A percentile compares a stretch with the other conserved stretches of the same genome.
These are phyloP conservation scores for Rickenella mellea DNA, from an alignment of 768 basidiomycete genomes.

Conservation along the genomic window DNA sequence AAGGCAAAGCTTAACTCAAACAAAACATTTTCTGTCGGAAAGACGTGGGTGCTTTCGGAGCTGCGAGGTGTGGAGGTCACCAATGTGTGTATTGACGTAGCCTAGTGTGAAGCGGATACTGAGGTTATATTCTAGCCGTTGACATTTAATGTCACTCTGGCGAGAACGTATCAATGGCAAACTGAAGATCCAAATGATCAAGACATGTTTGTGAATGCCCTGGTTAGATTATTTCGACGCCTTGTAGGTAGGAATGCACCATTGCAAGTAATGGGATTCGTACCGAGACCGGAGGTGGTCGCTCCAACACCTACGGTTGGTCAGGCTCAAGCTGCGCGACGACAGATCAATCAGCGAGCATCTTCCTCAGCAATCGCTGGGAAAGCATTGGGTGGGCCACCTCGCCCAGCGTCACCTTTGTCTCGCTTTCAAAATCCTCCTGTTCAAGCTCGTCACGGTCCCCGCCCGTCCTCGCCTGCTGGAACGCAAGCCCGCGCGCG, in stretches of 20 bases:
- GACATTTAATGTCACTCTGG: conserved; percentile 73
- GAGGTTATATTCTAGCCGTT: too few species aligned
- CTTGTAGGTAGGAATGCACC: too few species aligned
- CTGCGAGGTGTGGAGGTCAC: conserved; percentile 70
- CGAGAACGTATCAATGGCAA: conserved; percentile 86
- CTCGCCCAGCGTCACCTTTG: neutral
- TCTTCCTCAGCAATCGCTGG: too few species aligned
- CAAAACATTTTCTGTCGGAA: conserved; percentile 91
- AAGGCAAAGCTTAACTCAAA: conserved; percentile 96
- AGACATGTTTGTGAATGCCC: conserved; percentile 52
- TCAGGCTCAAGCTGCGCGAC: too few species aligned
- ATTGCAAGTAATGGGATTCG: too few species aligned
- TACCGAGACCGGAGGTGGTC: too few species aligned
- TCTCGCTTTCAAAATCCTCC: conserved; percentile 6
- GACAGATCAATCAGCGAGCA: too few species aligned
- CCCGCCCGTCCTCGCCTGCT: too few species aligned
- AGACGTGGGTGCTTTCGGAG: conserved; percentile 87
- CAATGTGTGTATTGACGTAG: conserved; percentile 42
- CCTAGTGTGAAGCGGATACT: neutral
- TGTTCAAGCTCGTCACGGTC: too few species aligned
- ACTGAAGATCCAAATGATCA: conserved; percentile 74
- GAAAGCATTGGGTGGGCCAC: neutral
- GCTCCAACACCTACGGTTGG: too few species aligned
- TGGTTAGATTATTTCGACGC: conserved; percentile 52
- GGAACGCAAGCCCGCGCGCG: too few species aligned